Evolutionary conservation across 495 filamentous ascomycete species (phyloP).

Genomic region (Ramalina intermedia): DNA sequence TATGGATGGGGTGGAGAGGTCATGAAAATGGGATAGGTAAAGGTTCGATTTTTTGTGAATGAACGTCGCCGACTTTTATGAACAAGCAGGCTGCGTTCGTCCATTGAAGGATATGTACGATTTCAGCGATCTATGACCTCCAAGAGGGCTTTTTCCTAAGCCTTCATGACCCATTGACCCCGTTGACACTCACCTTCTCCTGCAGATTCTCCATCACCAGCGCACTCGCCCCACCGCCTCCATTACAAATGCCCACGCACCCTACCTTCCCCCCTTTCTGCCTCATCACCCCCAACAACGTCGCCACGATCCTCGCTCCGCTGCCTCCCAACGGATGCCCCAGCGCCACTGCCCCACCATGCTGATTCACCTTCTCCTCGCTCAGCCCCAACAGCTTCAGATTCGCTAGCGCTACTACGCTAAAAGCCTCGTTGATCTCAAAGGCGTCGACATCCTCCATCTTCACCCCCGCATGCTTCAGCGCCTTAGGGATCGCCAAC

Average conservation of each 20-base stretch:
- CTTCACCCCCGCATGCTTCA: conserved; percentile 72
- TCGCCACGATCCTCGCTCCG: conserved; percentile 86
- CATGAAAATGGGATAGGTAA: too few relatives aligned
- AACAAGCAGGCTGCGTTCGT: too few relatives aligned
- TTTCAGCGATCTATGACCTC: too few relatives aligned
- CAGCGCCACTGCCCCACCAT: conserved; percentile 89
- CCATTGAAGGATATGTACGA: too few relatives aligned
- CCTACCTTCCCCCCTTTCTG: conserved; percentile 89
- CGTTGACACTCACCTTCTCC: conserved; percentile 2
- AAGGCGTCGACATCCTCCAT: conserved; percentile 72
- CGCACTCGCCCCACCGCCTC: conserved; percentile 85
- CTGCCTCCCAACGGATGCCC: conserved; percentile 90
- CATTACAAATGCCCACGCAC: conserved; percentile 92
- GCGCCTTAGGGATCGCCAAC: conserved; percentile 91
- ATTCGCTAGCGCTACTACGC: conserved; percentile 89
- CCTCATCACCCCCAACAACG: conserved; percentile 73
- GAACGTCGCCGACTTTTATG: too few relatives aligned
- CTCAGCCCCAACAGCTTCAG: conserved; percentile 69
- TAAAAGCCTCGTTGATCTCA: conserved; percentile 99
- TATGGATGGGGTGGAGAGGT: too few relatives aligned
- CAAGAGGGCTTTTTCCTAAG: too few relatives aligned
- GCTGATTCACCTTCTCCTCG: conserved; percentile 85
- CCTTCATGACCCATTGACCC: conserved; percentile 1
- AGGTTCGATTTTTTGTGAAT: too few relatives aligned
- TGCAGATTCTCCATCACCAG: conserved; percentile 65